phyloP scores from a whole-genome alignment of 1,139 yeast species.

The Yamadazyma buinensis region DNA sequence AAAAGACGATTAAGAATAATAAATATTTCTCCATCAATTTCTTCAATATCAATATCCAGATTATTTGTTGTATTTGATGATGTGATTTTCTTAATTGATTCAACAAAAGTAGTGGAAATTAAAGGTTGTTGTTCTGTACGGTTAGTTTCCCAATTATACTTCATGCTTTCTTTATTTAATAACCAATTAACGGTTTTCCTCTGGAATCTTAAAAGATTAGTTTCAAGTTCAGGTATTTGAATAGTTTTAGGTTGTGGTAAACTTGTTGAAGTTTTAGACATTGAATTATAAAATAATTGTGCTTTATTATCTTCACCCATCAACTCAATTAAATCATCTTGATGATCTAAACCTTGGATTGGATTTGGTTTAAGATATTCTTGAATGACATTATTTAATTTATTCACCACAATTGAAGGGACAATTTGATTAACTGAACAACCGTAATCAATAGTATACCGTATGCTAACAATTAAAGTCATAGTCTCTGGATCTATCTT shows the following conservation, averaged over 20 bases:
- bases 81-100: slow-evolving; percentile 7
- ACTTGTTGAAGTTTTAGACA: slow-evolving; percentile 28
- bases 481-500: slow-evolving; percentile 8
- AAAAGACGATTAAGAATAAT: slow-evolving; percentile 33
- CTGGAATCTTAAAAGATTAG: slow-evolving; percentile 56
- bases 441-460: slow-evolving; percentile 13
- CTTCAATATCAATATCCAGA: slow-evolving; percentile 2
- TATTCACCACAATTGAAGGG: slow-evolving; percentile 10
- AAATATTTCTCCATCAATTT: slow-evolving; percentile 11
- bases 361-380: slow-evolving; percentile 7
- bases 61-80: background rate
- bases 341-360: background rate
- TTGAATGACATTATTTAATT: slow-evolving; percentile 10
- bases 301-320: slow-evolving; percentile 7
- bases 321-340: slow-evolving; percentile 5
- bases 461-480: slow-evolving; percentile 7
- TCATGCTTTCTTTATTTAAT: slow-evolving; percentile 53
- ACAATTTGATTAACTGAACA: slow-evolving; percentile 13
- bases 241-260: slow-evolving; percentile 19
- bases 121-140: slow-evolving; percentile 18
- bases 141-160: slow-evolving; percentile 26
- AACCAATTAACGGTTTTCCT: slow-evolving; percentile 65
- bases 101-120: slow-evolving; percentile 9
- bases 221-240: slow-evolving; percentile 46
- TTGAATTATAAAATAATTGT: slow-evolving; percentile 31